A percentile compares a stretch with the other conserved stretches of the same genome.
Conservation (phyloP, 768 basidiomycete genomes). For the Suillus clintonianus region DNA sequence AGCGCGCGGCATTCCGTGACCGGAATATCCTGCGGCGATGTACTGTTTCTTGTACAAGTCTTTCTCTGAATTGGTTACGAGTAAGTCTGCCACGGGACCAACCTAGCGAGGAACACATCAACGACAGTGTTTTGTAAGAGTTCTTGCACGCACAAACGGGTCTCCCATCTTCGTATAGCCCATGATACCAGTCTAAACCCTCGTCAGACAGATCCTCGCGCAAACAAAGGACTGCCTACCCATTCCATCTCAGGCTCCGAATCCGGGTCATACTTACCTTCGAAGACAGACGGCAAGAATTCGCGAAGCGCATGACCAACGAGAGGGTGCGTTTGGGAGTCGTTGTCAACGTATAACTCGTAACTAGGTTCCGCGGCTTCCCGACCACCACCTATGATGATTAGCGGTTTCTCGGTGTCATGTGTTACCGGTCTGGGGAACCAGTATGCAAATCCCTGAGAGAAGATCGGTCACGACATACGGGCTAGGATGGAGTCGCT, state of each 20-base stretch:
- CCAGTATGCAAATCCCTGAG: slow-evolving; percentile 71
- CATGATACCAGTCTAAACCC: slow-evolving; percentile 77
- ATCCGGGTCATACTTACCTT: slow-evolving; percentile 46
- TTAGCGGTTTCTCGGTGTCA: slow-evolving; percentile 45
- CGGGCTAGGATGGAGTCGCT: not conserved
- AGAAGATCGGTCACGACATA: not conserved
- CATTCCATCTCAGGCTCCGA: slow-evolving; percentile 72
- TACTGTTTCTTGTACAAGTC: slow-evolving; percentile 53
- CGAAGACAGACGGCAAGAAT: slow-evolving; percentile 61
- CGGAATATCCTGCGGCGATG: slow-evolving; percentile 66
- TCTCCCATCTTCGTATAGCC: slow-evolving; percentile 62
- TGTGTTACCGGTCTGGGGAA: slow-evolving; percentile 62
- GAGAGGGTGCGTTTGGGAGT: slow-evolving; percentile 48
- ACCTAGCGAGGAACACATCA: slow-evolving; percentile 1
- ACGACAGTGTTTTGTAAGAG: not conserved
- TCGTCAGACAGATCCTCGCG: not conserved
- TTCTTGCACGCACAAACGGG: slow-evolving; percentile 58
- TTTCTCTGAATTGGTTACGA: not conserved
- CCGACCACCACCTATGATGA: slow-evolving; percentile 76
- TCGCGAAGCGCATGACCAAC: slow-evolving; percentile 53
- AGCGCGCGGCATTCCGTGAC: slow-evolving; percentile 76
- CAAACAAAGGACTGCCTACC: slow-evolving; percentile 45
- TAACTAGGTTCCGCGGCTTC: slow-evolving; percentile 40
- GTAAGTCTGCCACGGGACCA: slow-evolving; percentile 1
- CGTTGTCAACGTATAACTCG: slow-evolving; percentile 60